Base-by-base conservation (phyloP, 2,329 filamentous ascomycete species). In the Albifimbria verrucaria region DNA sequence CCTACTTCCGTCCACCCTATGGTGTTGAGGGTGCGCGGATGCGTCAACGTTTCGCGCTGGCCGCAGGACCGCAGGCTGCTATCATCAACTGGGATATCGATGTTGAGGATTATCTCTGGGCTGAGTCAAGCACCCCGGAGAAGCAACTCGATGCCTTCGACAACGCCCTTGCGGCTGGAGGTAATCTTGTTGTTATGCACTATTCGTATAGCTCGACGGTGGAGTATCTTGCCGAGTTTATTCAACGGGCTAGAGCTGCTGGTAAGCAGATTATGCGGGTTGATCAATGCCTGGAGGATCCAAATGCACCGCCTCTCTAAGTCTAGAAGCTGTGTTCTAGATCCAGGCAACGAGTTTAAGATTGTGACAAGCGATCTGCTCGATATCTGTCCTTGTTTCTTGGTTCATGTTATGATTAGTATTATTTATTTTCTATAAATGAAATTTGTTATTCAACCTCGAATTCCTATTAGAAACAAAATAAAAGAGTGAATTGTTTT, bases 31-130 rank as follows among this genome's bases (percentile, higher is more conserved):
- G 85, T 41, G 85, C 85, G 1, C 79, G 85, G 43, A 85, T 86
- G 71, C 78, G 86, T 4, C 80, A 87, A 65, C 77, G 83, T 41
- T 77, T 88, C 22, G 80, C 83, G 0, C 72, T 74, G 1, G 76
- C 79, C 0, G 72, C 78, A 43, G 67, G 67, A 17, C 75, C 79
- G 2, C 74, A 79, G 15, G 77, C 82, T 1, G 79, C 81, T 58
- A 79, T 88, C 43, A 78, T 88, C 49, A 83, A 83, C 66, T 89
- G 86, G 86, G 84, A 78, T 61, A 81, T 89, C 43, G 86, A 89
- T 62, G 81, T 88, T 25, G 83, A 89, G 71, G 86, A 89, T 65
- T 89, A 85, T 83, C 62, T 86, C 21, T 89, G 85, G 83, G 85
- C 83, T 1, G 70, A 78, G 63, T 79, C 76, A 0, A 62, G 70